These are phyloP conservation scores for Fusarium mangiferae DNA, from an alignment of 2,329 filamentous ascomycete genomes.

Conservation along the genomic window DNA sequence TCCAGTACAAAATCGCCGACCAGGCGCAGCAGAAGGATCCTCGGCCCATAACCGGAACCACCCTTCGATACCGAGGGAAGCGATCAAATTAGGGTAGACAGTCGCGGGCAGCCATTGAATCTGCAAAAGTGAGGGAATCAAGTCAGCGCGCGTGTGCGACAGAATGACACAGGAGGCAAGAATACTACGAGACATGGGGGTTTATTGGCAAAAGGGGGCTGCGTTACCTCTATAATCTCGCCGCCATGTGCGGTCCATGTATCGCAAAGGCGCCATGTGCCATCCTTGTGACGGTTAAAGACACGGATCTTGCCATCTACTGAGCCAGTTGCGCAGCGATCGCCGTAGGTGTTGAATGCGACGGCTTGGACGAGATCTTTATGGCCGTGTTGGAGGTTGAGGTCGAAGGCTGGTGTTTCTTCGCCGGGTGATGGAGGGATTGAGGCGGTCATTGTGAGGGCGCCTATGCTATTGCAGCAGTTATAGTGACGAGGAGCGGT, in stretches of 20 bases:
- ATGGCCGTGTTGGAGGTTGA: constrained; percentile 78
- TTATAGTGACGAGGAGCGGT: neutral
- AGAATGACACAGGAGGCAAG: constrained; percentile 18
- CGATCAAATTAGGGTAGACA: constrained; percentile 85
- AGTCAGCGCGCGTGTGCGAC: constrained; percentile 33
- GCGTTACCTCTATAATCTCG: constrained; percentile 83
- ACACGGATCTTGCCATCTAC: constrained; percentile 94
- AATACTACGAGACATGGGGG: constrained; percentile 22
- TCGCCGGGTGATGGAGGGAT: constrained; percentile 52
- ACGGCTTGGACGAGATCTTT: constrained; percentile 85
- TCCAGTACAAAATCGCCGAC: constrained; percentile 79
- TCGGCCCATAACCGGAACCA: constrained; percentile 94
- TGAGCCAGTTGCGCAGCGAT: constrained; percentile 89
- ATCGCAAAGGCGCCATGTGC: constrained; percentile 82
- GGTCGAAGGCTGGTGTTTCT: constrained; percentile 62
- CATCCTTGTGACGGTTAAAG: constrained; percentile 84
- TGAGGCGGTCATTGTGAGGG: constrained; percentile 44
- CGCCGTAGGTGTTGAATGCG: constrained; percentile 92
- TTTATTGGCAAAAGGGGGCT: constrained; percentile 30
- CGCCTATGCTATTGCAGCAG: neutral
- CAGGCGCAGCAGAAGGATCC: constrained; percentile 82
- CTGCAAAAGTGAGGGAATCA: constrained; percentile 54
- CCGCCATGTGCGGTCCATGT: constrained; percentile 91
- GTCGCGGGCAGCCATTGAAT: constrained; percentile 94
- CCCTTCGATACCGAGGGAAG: constrained; percentile 89